Evolutionary conservation across 2,329 filamentous ascomycete genomes (phyloP).

Genomic region (Dothideomycetes sp.): DNA sequence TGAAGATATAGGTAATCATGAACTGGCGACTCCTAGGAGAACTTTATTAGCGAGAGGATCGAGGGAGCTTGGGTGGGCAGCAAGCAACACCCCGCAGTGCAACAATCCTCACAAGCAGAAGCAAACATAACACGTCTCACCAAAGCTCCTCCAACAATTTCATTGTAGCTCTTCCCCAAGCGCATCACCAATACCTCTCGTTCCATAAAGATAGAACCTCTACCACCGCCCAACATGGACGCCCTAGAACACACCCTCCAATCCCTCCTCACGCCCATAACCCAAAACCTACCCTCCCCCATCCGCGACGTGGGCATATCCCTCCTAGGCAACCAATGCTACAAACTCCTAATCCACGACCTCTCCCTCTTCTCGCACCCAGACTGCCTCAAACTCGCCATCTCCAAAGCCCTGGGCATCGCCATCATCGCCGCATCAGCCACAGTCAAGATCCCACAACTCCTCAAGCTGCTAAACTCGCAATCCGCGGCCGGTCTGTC

Average conservation of each 20-base stretch:
- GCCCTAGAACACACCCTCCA: slow-evolving; percentile 32
- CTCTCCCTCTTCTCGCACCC: slow-evolving; percentile 61
- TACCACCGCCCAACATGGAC: slow-evolving; percentile 34
- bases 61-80: too few relatives aligned
- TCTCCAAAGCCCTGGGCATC: slow-evolving; percentile 87
- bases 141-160: too few relatives aligned
- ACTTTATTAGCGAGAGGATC: too few relatives aligned
- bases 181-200: too few relatives aligned
- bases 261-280: slow-evolving; percentile 31
- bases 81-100: too few relatives aligned
- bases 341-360: slow-evolving; percentile 74
- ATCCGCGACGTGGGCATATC: slow-evolving; percentile 65
- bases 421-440: slow-evolving; percentile 84
- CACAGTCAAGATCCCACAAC: slow-evolving; percentile 94
- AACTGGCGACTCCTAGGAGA: too few relatives aligned
- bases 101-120: too few relatives aligned
- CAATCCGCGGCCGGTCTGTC: slow-evolving; percentile 74
- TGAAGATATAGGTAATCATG: too few relatives aligned
- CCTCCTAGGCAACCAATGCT: slow-evolving; percentile 72
- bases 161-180: too few relatives aligned
- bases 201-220: too few relatives aligned
- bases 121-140: too few relatives aligned
- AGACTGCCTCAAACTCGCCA: slow-evolving; percentile 74
- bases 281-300: slow-evolving; percentile 49
- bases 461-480: slow-evolving; percentile 78